A percentile compares a stretch with the other conserved stretches of the same genome.
Evolutionary conservation across 768 basidiomycete species (phyloP).

Genomic region (Xerocomellus intermedius): DNA sequence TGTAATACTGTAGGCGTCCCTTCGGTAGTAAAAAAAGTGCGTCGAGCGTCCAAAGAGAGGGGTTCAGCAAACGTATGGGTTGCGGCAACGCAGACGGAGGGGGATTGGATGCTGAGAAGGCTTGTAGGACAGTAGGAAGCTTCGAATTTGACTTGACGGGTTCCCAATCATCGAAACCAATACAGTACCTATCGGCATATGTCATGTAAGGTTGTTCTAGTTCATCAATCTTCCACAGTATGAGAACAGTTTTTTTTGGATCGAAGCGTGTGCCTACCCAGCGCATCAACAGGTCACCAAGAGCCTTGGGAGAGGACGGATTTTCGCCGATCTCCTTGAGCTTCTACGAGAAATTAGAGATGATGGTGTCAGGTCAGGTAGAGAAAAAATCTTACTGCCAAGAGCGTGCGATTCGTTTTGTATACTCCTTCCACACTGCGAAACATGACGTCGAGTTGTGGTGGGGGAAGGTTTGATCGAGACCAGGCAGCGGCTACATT

Average conservation of each 20-base stretch:
- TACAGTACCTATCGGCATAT: conserved; percentile 69
- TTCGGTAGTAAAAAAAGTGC: conserved; percentile 85
- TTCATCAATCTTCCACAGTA: conserved; percentile 74
- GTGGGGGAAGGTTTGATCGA: conserved; percentile 88
- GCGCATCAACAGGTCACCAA: conserved; percentile 94
- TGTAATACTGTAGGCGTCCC: conserved; percentile 85
- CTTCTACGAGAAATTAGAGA: conserved; percentile 53
- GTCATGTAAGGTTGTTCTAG: conserved; percentile 81
- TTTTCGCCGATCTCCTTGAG: conserved; percentile 91
- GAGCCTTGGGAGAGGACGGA: conserved; percentile 88
- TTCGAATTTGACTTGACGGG: conserved; percentile 76
- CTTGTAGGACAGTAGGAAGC: conserved; percentile 61
- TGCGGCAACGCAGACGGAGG: conserved; percentile 46
- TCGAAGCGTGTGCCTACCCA: conserved; percentile 64
- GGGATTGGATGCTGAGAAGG: conserved; percentile 65
- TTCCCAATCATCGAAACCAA: conserved; percentile 82
- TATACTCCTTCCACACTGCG: conserved; percentile 89
- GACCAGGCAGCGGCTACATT: conserved; percentile 99
- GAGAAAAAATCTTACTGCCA: conserved; percentile 47
- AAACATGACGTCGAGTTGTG: conserved; percentile 91
- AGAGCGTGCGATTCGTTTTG: conserved; percentile 82
- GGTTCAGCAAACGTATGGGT: conserved; percentile 35
- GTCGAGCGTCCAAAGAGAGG: conserved; percentile 78
- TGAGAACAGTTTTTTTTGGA: conserved; percentile 18
- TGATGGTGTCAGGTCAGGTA: not conserved